These are phyloP conservation scores for Paralagenidium karlingii DNA, from an alignment of 352 stramenopile species.

Conservation along the genomic window DNA sequence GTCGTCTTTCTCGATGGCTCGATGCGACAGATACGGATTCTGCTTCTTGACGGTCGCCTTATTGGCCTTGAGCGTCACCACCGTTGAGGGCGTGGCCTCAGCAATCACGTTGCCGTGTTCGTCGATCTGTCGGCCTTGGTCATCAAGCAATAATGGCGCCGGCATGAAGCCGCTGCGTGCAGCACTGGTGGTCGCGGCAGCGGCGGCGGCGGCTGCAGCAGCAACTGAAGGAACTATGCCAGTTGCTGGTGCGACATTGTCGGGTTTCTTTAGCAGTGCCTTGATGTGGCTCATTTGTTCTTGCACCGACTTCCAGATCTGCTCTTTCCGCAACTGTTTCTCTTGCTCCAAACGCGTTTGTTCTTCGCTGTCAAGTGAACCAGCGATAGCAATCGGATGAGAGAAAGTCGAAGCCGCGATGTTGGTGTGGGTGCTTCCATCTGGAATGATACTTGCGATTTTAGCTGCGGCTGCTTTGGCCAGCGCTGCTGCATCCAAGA, in stretches of 20 bases:
- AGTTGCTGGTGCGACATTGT: conserved; percentile 2
- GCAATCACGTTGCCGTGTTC: conserved; percentile 55
- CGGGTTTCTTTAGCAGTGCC: conserved; percentile 37
- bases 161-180: conserved; percentile 43
- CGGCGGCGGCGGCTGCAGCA: not conserved
- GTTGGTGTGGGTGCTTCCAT: not conserved
- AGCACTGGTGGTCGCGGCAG: not conserved
- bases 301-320: conserved; percentile 78
- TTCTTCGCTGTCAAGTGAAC: conserved; percentile 13
- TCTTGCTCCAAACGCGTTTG: conserved; percentile 28
- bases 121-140: conserved; percentile 68
- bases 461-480: conserved; percentile 60
- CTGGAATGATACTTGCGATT: conserved; percentile 50
- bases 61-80: conserved; percentile 46
- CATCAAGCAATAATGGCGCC: conserved; percentile 61
- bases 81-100: conserved; percentile 15
- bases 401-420: not conserved
- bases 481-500: conserved; percentile 37
- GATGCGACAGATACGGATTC: conserved; percentile 76
- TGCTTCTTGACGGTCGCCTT: conserved; percentile 15
- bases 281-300: conserved; percentile 74
- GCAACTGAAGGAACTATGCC: not conserved
- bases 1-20: conserved; percentile 57
- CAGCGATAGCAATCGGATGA: not conserved
- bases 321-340: conserved; percentile 46